Evolutionary conservation across 495 filamentous ascomycete species (phyloP), one percentile per base, ranked within the genome.

Genomic region (Aspergillus bertholletiae): DNA sequence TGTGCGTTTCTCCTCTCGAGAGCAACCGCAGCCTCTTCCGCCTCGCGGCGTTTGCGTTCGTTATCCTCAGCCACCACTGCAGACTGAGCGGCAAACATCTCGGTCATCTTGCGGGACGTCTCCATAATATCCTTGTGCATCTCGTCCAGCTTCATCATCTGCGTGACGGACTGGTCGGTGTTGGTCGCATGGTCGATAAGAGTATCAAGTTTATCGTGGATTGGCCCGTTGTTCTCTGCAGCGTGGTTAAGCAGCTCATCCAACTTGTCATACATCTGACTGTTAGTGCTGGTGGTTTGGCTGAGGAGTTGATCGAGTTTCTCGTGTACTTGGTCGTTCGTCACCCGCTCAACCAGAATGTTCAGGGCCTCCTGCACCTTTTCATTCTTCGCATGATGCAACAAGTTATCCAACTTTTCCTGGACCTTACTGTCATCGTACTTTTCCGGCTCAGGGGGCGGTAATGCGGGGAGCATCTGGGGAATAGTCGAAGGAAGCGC

Each of bases 51-150:
- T 57, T 85, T 88, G 26, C 84, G 82, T 57, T 93, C 88, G 45
- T 88, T 84, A 46, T 92, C 88, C 58, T 93, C 85, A 1, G 85
- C 81, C 30, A 94, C 86, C 11, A 89, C 81, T 48, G 83, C 81
- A 17, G 88, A 89, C 65, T 97, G 94, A 2, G 81, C 78, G 9
- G 84, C 80, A 34, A 97, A 82, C 73, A 97, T 96, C 37, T 86
- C 83, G n/a, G 85, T 85, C 59, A 99, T 86, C 62, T 90, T 88
- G 21, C 83, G 84, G 0, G 93, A 88, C n/a, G 90, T 96, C 41
- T 84, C 76, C 66, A 88, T 85, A 40, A 99, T 91, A 56, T 96
- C 87, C 61, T 87, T 79, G 65, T 96, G 91, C 58, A 97, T 93
- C 63, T 91, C 82, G 59, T 96, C 90, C 8, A 99, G 80, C 46